Conservation (phyloP, 805 yeast species). For the Spathaspora boniae region DNA sequence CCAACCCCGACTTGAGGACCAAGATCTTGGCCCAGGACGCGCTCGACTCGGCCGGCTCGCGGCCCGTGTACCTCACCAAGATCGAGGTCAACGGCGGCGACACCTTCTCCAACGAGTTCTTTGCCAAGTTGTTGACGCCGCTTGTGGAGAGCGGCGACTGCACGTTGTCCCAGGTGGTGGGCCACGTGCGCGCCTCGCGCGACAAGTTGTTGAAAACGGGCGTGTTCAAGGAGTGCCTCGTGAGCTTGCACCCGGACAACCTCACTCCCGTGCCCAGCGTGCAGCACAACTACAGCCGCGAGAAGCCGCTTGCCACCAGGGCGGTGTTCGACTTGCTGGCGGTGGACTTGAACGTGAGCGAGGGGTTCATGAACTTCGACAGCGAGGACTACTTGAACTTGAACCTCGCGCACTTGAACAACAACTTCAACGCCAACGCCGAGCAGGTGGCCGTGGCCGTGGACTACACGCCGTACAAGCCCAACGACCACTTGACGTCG, state of each 20-base stretch:
- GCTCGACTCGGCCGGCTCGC: conserved; percentile 25
- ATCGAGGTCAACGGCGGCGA: conserved; percentile 43
- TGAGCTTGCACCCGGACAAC: conserved; percentile 42
- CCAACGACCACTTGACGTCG: conserved; percentile 45
- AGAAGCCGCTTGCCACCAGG: conserved; percentile 43
- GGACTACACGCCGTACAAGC: conserved; percentile 51
- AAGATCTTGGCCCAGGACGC: conserved; percentile 27
- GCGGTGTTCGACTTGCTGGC: conserved; percentile 41
- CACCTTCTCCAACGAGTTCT: conserved; percentile 43
- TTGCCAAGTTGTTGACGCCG: conserved; percentile 44
- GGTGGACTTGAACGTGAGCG: conserved; percentile 32
- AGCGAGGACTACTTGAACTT: conserved; percentile 37
- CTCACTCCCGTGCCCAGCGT: conserved; percentile 20
- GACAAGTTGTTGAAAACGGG: conserved; percentile 40
- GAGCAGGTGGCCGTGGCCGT: conserved; percentile 48
- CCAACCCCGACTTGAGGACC: conserved; percentile 15
- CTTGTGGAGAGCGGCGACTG: conserved; percentile 38
- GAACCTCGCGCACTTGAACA: conserved; percentile 37
- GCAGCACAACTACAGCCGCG: conserved; percentile 29
- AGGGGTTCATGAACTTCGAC: conserved; percentile 33
- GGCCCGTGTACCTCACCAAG: conserved; percentile 32
- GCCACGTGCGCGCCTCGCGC: conserved; percentile 27
- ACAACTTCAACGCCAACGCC: conserved; percentile 48
- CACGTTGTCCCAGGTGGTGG: conserved; percentile 41
- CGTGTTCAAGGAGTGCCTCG: conserved; percentile 39